Conservation (phyloP, 495 filamentous ascomycete species). For the Sordaria brevicollis region DNA sequence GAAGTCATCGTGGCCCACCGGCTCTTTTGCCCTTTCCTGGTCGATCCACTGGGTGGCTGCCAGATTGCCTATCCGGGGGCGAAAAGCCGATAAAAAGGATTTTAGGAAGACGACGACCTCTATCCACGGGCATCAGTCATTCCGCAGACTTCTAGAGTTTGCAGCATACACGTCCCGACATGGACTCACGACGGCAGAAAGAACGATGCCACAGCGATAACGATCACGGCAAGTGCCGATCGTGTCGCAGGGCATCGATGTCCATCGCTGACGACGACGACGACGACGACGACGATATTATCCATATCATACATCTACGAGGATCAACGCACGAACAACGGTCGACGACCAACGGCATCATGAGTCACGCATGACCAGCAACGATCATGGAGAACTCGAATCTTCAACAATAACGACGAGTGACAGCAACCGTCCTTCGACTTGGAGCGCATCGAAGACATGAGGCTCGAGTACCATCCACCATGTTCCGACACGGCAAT, state of each 20-base stretch:
- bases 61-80: not conserved
- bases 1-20: not conserved
- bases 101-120: not conserved
- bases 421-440: too few species aligned
- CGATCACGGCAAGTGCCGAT: not conserved
- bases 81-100: not conserved
- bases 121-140: not conserved
- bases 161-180: not conserved
- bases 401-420: too few species aligned
- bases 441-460: too few species aligned
- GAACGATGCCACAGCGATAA: not conserved
- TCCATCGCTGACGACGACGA: not conserved
- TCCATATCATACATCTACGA: not conserved
- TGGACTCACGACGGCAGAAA: not conserved
- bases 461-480: too few species aligned
- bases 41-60: not conserved
- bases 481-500: not conserved
- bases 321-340: not conserved
- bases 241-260: not conserved
- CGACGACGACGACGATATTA: not conserved
- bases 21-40: not conserved
- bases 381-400: too few species aligned
- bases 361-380: too few species aligned
- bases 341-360: not conserved
- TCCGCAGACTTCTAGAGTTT: not conserved